Evolutionary conservation across 108 stramenopile genomes (phyloP).

Genomic region (Conticribra guillardii): DNA sequence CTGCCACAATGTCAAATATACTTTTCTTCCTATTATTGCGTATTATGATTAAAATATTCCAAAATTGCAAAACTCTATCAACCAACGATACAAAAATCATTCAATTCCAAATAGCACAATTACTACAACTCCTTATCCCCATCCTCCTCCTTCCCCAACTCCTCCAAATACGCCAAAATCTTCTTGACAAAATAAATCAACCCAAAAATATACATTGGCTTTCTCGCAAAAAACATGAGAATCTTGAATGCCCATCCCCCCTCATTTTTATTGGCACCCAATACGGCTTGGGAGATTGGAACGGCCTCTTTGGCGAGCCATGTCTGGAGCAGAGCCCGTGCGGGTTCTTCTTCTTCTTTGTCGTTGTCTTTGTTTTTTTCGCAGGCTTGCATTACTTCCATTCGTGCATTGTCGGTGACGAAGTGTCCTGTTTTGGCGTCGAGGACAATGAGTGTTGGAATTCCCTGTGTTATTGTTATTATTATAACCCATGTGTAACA

Average conservation of each 20-base stretch:
- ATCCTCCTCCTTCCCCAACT: conserved; percentile 30
- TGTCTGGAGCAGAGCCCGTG: conserved; percentile 44
- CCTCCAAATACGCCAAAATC: conserved; percentile 33
- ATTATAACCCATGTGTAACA: not conserved
- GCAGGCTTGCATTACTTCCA: conserved; percentile 46
- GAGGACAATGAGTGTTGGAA: conserved; percentile 71
- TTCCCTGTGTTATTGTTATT: conserved; percentile 41
- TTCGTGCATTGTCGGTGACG: conserved; percentile 61
- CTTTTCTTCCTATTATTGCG: too few relatives aligned
- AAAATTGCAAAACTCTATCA: too few relatives aligned
- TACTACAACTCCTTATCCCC: conserved; percentile 12
- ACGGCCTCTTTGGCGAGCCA: conserved; percentile 64
- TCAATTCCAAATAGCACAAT: too few relatives aligned
- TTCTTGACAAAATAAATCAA: conserved; percentile 60
- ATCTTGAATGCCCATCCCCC: conserved; percentile 37
- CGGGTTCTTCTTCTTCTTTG: conserved; percentile 33
- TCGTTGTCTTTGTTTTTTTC: not conserved
- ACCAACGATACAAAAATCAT: too few relatives aligned
- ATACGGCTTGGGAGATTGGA: conserved; percentile 56
- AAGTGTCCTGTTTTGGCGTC: conserved; percentile 76
- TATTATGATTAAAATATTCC: too few relatives aligned
- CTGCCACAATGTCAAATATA: too few relatives aligned
- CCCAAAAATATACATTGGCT: conserved; percentile 68
- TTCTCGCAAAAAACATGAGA: conserved; percentile 59
- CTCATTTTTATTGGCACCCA: too few relatives aligned